Evolutionary conservation across 345 rosid genomes (phyloP).

Genomic region (Hibiscus trionum): DNA sequence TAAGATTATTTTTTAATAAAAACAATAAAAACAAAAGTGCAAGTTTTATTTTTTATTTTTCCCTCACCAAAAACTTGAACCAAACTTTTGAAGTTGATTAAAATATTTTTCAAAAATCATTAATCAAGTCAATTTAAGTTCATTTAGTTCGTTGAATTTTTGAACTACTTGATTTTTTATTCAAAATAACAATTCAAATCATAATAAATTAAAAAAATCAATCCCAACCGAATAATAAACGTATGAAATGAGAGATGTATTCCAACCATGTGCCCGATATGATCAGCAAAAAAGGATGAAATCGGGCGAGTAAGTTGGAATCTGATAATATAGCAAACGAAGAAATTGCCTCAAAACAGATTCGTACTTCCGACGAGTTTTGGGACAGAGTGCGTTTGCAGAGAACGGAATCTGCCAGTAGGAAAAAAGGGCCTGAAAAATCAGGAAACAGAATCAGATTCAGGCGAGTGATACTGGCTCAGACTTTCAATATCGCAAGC

Average conservation of each 20-base stretch:
- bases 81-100: too few species aligned
- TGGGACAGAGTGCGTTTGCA: conserved; percentile 58
- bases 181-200: too few species aligned
- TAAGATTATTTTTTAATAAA: too few species aligned
- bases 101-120: too few species aligned
- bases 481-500: conserved; percentile 14
- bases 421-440: conserved; percentile 34
- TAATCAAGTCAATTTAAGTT: too few species aligned
- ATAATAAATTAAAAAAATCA: too few species aligned
- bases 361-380: conserved; percentile 12
- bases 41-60: too few species aligned
- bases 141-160: too few species aligned
- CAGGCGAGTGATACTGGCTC: conserved; percentile 13
- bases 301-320: conserved; percentile 25
- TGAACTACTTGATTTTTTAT: too few species aligned
- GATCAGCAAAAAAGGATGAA: conserved; percentile 12
- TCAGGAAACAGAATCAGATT: conserved; percentile 25
- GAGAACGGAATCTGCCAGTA: conserved; percentile 26
- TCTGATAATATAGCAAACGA: conserved; percentile 33
- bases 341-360: conserved; percentile 54
- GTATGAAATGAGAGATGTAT: conserved; percentile 10
- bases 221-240: too few species aligned
- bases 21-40: too few species aligned
- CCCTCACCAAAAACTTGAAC: too few species aligned
- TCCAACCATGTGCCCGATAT: conserved; percentile 36